Base-by-base conservation (phyloP, 2,329 filamentous ascomycete species). In the Nakataea oryzae region DNA sequence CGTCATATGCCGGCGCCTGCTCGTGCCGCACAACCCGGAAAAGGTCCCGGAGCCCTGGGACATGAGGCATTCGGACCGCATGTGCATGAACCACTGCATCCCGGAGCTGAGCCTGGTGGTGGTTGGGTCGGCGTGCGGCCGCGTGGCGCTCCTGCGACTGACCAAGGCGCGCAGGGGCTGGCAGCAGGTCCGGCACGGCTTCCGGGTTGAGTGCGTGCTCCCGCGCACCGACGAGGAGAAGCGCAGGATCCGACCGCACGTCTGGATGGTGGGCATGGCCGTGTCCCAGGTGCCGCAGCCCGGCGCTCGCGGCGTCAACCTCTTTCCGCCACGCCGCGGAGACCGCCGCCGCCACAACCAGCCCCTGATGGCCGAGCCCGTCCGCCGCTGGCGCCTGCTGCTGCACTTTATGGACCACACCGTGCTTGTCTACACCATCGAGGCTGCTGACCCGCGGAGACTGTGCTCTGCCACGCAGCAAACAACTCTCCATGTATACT, bases 361-460 rank as follows among this genome's bases (percentile, higher is more conserved):
- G 55, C 54, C 60, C 14, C 24, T 50, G 7, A n/a, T 50, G 41
- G 41, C 41, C 41, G 34, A 59, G 7, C 24, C 30, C 13, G 17
- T 57, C 63, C 76, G 78, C 65, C 78, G 83, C 63, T 92, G 87
- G 79, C 77, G 88, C 63, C 66, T 93, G 63, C 81, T 93, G 70
- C 74, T 93, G 72, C 86, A 90, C 70, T 93, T 88, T 70, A 80
- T 81, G 63, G 85, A 91, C 72, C 85, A 90, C 67, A 82, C 83
- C 2, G 81, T 93, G 30, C 69, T 91, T 66, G 86, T 82, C 63
- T 93, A 91, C 74, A 86, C 90, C 71, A 72, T 91, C 61, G 63
- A 67, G 61, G 61, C 29, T 5, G 55, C 59, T 21, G 29, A 61
- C 47, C 59, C 59, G 29, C 3, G 41, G 13, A 34, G 41, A 8